A percentile compares a stretch with the other conserved stretches of the same genome.
Conservation (phyloP, 371 early-diverging fungal species). For the Mucor irregularis region DNA sequence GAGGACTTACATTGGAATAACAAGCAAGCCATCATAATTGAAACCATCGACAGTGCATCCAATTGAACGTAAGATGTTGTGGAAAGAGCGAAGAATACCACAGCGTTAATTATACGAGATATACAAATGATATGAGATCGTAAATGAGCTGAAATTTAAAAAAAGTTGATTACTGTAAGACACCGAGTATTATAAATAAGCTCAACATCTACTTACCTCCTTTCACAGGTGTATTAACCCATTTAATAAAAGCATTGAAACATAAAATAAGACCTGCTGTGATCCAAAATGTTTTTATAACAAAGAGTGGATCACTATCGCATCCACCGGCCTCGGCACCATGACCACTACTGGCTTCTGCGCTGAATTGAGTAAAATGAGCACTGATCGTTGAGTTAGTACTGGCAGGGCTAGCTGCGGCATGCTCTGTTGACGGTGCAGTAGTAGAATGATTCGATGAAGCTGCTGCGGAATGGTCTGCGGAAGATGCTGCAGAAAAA, state of each 20-base stretch:
- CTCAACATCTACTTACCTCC: conserved; percentile 17
- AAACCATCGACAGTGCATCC: conserved; percentile 45
- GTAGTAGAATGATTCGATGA: not conserved
- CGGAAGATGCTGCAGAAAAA: not conserved
- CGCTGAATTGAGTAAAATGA: not conserved
- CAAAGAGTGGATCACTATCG: conserved; percentile 20
- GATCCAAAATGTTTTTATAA: conserved; percentile 45
- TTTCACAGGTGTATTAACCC: conserved; percentile 40
- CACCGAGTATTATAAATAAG: too few species aligned
- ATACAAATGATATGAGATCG: conserved; percentile 45
- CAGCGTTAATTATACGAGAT: conserved; percentile 48
- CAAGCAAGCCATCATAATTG: conserved; percentile 53
- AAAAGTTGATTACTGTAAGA: conserved; percentile 1
- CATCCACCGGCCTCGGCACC: not conserved
- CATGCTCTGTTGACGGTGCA: conserved; percentile 5
- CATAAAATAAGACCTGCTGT: conserved; percentile 42
- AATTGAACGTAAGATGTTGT: conserved; percentile 37
- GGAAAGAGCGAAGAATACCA: conserved; percentile 52
- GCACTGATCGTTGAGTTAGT: not conserved
- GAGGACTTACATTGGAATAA: conserved; percentile 47
- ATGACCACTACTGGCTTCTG: conserved; percentile 1
- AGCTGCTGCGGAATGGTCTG: conserved; percentile 14
- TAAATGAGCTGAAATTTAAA: conserved; percentile 33
- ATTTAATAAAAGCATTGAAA: conserved; percentile 47
- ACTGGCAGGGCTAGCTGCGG: conserved; percentile 2